Evolutionary conservation across 2,329 filamentous ascomycete species (phyloP).

Genomic region (Cladophialophora immunda): DNA sequence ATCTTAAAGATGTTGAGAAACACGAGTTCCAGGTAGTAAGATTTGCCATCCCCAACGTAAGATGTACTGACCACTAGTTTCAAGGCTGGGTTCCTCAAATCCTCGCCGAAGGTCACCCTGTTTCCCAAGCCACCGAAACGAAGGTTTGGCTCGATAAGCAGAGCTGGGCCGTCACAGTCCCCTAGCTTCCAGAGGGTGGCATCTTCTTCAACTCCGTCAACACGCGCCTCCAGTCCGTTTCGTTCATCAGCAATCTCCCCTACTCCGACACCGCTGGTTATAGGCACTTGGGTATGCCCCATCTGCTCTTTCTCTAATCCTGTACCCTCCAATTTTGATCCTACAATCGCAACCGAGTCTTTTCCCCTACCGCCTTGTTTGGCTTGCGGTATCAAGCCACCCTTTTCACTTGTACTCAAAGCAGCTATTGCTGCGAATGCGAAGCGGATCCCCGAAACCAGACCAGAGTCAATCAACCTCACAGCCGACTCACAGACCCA

Average conservation of each 20-base stretch:
- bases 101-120: constrained; percentile 90
- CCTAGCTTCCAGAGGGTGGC: constrained; percentile 34
- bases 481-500: neutral
- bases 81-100: constrained; percentile 90
- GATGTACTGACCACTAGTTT: constrained; percentile 34
- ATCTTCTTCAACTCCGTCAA: constrained; percentile 44
- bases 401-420: constrained; percentile 82
- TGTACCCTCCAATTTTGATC: constrained; percentile 92
- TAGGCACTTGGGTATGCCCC: constrained; percentile 90
- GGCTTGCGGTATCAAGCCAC: constrained; percentile 92
- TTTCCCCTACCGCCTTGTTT: constrained; percentile 87
- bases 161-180: constrained; percentile 50
- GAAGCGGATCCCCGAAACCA: constrained; percentile 49
- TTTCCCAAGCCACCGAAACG: constrained; percentile 81
- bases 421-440: constrained; percentile 79
- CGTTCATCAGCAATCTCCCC: constrained; percentile 47
- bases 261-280: constrained; percentile 47
- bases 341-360: constrained; percentile 77
- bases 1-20: constrained; percentile 89
- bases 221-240: constrained; percentile 45
- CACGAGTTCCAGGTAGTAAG: constrained; percentile 81
- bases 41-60: constrained; percentile 6
- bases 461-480: constrained; percentile 9
- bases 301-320: constrained; percentile 97
- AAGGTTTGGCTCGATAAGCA: constrained; percentile 63